A percentile compares a stretch with the other conserved stretches of the same genome.
phyloP scores from a whole-genome alignment of 495 filamentous ascomycete species.

The Neurospora sp. region DNA sequence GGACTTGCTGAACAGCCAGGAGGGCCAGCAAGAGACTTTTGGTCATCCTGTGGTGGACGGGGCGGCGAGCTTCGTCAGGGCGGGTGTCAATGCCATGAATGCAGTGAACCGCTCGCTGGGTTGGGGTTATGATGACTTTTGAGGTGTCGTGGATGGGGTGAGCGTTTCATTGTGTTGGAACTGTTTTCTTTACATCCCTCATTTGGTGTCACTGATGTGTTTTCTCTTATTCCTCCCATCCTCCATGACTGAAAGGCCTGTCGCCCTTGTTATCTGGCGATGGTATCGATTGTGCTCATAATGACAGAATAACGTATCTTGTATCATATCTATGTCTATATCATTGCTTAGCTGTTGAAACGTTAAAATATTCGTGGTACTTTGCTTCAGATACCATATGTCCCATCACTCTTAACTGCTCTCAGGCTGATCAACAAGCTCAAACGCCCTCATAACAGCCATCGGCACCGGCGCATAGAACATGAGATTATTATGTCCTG shows the following conservation, averaged over 20 bases:
- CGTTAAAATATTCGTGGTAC: neutral
- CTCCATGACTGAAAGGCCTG: neutral
- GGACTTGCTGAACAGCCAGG: conserved; percentile 29
- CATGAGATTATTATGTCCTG: conserved; percentile 51
- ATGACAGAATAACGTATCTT: neutral
- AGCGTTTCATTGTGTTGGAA: neutral
- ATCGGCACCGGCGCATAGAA: conserved; percentile 44
- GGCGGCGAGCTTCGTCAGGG: conserved; percentile 22
- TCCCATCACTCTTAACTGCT: too few relatives aligned
- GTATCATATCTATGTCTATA: neutral
- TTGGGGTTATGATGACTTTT: conserved; percentile 24
- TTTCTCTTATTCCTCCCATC: neutral
- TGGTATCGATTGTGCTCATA: neutral
- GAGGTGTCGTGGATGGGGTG: neutral
- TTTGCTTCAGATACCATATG: neutral
- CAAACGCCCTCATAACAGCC: conserved; percentile 57
- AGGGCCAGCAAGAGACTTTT: conserved; percentile 16
- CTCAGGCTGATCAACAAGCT: neutral
- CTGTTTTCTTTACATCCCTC: neutral
- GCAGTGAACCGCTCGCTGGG: conserved; percentile 36
- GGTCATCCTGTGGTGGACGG: conserved; percentile 17
- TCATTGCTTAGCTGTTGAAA: neutral
- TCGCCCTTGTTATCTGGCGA: neutral
- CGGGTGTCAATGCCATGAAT: conserved; percentile 31
- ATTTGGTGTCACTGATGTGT: neutral